Percentiles rank a stretch among this genome's conserved stretches.
phyloP scores from a whole-genome alignment of 2,329 filamentous ascomycete genomes.

The Penicillium sp. region DNA sequence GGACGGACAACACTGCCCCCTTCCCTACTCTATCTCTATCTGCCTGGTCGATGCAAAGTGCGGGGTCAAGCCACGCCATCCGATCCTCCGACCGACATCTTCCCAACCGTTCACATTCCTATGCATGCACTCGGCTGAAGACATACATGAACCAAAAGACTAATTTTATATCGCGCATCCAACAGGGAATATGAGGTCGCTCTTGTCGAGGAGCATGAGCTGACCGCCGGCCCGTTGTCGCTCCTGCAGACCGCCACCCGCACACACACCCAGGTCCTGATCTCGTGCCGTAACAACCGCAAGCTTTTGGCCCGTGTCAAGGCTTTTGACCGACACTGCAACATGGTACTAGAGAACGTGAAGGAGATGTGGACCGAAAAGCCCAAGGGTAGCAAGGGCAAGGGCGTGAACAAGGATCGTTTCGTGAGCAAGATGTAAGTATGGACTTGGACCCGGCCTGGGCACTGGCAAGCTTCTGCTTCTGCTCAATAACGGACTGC shows the following conservation, averaged over 20 bases:
- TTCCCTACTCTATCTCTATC: conserved; percentile 8
- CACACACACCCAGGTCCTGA: conserved; percentile 91
- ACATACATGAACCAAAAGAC: conserved; percentile 15
- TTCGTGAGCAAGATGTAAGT: conserved; percentile 96
- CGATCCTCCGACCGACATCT: conserved; percentile 9
- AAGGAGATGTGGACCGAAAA: conserved; percentile 99
- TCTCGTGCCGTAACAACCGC: conserved; percentile 96
- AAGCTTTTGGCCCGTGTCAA: conserved; percentile 97
- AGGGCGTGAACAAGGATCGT: conserved; percentile 95
- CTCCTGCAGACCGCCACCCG: conserved; percentile 96
- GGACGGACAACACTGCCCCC: conserved; percentile 6
- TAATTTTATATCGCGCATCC: conserved; percentile 22
- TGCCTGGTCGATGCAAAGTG: conserved; percentile 8
- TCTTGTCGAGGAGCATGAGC: conserved; percentile 74
- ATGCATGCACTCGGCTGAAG: conserved; percentile 18
- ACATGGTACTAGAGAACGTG: conserved; percentile 96
- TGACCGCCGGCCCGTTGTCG: conserved; percentile 76
- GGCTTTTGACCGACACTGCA: conserved; percentile 97
- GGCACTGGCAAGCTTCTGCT: too few species aligned
- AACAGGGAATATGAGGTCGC: conserved; percentile 84
- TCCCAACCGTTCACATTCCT: conserved; percentile 17
- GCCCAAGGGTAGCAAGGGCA: conserved; percentile 79
- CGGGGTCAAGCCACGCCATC: conserved; percentile 4
- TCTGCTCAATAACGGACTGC: too few species aligned
- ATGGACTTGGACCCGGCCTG: background rate